Evolutionary conservation across 331 rosid species (phyloP), one percentile per base, ranked within the genome.

Genomic region (Arachis monticola): DNA sequence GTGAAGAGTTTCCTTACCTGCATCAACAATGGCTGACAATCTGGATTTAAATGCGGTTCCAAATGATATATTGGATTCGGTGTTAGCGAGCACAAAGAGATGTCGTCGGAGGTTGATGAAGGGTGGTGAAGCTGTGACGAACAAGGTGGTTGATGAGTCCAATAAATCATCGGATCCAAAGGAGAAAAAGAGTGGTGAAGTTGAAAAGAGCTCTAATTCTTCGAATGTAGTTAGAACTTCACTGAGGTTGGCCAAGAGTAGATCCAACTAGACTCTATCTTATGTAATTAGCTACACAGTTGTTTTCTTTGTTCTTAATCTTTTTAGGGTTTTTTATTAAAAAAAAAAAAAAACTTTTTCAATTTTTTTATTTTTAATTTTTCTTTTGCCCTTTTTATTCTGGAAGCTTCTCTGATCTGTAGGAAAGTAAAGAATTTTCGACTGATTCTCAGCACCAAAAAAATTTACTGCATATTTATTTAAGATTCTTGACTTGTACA

Each of bases 211-310:
- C 3, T 62, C 83, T 44, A 10, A 81, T 12, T 84, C 2, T 12
- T 84, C 2, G 0, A 80, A 56, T 64, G 57, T 84, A 69, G 67
- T 44, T 53, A 88, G 96, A 45, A 76, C 77, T 35, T 91, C 91
- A 0, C 92, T 93, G 0, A 88, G 94, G 79, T 80, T 93, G 79
- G 75, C 82, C 2, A 85, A 85, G 72, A 66, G 74, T 14, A 31
- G 60, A n/a, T 69, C 46, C 7, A 65, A 52, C 64, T 84, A 76
- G 79, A 6, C 5, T 35, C 4, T 4, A 35, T 4, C 40, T 35
- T 1, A 5, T 60, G 50, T 65, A 64, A 60, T 67, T 44, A 45
- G 38, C 27, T 60, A 9, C 5, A 56, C 10, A 13, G 14, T 13
- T 56, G 7, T 60, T 52, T 64, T 3, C 48, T 42, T 38, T 30